A percentile compares a stretch with the other conserved stretches of the same genome.
Evolutionary conservation across 176 grass and related monocot genomes (phyloP).

Genomic region (Hordeum vulgare): MorexV3_pseudomolecules_assembly NC_058521.1:6753988-6754487

Average conservation of each 20-base stretch:
- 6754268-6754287: not conserved
- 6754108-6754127: slow-evolving; percentile 9
- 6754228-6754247: not conserved
- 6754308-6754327: slow-evolving; percentile 72
- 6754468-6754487: slow-evolving; percentile 17
- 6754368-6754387: slow-evolving; percentile 52
- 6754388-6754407: slow-evolving; percentile 11
- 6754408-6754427: slow-evolving; percentile 23
- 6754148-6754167: slow-evolving; percentile 48
- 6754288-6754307: not conserved
- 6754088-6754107: slow-evolving; percentile 28
- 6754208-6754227: slow-evolving; percentile 35
- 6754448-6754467: slow-evolving; percentile 26
- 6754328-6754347: slow-evolving; percentile 78
- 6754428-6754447: slow-evolving; percentile 19
- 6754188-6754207: slow-evolving; percentile 82
- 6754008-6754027: slow-evolving; percentile 47
- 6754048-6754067: not conserved
- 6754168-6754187: slow-evolving; percentile 75
- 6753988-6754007: not conserved
- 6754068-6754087: not conserved
- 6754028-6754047: slow-evolving; percentile 25
- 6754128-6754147: slow-evolving; percentile 25
- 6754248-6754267: not conserved
- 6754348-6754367: slow-evolving; percentile 67